Evolutionary conservation across 805 yeast genomes (phyloP).

Genomic region (Wickerhamomyces xylosicus): DNA sequence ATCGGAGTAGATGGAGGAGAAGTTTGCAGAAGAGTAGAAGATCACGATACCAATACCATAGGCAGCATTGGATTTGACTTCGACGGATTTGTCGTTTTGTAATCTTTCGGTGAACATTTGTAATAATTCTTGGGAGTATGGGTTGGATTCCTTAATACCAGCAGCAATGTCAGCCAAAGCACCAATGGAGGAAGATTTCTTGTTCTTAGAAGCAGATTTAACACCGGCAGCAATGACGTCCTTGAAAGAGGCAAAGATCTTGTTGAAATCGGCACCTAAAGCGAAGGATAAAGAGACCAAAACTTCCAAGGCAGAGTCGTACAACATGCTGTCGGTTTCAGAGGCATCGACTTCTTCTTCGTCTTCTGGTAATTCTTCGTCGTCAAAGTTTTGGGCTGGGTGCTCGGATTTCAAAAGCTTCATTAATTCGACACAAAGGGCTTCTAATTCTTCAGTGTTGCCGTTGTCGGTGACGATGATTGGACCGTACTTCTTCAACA

Average conservation of each 20-base stretch:
- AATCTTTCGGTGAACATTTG: slow-evolving; percentile 60
- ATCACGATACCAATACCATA: slow-evolving; percentile 84
- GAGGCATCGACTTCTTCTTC: slow-evolving; percentile 48
- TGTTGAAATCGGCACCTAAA: slow-evolving; percentile 70
- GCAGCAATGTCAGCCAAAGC: slow-evolving; percentile 82
- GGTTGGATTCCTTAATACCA: slow-evolving; percentile 58
- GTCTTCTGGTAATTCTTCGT: slow-evolving; percentile 46
- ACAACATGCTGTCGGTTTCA: slow-evolving; percentile 56
- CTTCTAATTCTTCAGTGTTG: slow-evolving; percentile 49
- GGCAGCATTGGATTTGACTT: slow-evolving; percentile 91
- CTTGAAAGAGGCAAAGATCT: slow-evolving; percentile 64
- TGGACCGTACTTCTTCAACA: slow-evolving; percentile 63
- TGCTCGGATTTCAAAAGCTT: slow-evolving; percentile 73
- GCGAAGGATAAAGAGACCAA: slow-evolving; percentile 66
- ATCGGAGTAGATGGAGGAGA: slow-evolving; percentile 53
- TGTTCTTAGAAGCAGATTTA: slow-evolving; percentile 53
- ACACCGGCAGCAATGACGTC: slow-evolving; percentile 48
- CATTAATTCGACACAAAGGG: slow-evolving; percentile 62
- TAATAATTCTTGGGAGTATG: slow-evolving; percentile 59
- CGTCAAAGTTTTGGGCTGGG: slow-evolving; percentile 70
- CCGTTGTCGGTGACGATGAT: slow-evolving; percentile 51
- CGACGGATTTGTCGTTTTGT: slow-evolving; percentile 66
- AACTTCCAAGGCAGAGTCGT: slow-evolving; percentile 81
- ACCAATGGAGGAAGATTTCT: slow-evolving; percentile 80
- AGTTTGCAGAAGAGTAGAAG: slow-evolving; percentile 29